Base-by-base conservation (phyloP, 129 eudicot species). In the Deinandra increscens region DNA sequence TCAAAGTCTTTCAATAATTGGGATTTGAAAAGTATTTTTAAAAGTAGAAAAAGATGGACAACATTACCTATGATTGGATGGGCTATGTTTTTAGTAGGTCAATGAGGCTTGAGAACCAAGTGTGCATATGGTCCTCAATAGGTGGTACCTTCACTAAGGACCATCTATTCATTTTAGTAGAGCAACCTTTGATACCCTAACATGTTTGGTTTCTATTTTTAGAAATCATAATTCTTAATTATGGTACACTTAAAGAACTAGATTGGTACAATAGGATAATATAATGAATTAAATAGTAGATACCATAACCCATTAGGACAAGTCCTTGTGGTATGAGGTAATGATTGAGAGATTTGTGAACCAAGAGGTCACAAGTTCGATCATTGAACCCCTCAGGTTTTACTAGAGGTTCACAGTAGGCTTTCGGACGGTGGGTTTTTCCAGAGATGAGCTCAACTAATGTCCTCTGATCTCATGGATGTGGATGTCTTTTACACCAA, bases 41-140 rank as follows among this genome's bases (percentile, higher is more conserved):
- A 60, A 68, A 76, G 75, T 44, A 76, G 38, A 46, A 59, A 49
- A 60, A 68, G 44, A 67, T 69, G 75, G 63, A 48, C 75, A 68
- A n/a, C 15, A 68, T 20, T 68, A 33, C 70, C 80, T 75, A 49
- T 74, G 59, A 49, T 54, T 73, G 59, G 72, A 74, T 75, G 54
- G 80, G 59, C 79, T 34, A 58, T 67, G 53, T 68, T 67, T 58
- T 74, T 56, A 63, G 75, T 76, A 76, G 80, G 80, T 69, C 75
- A 69, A 48, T 12, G 56, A 60, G 64, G 64, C 42, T 60, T 76
- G 55, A 48, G 80, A 48, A 49, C 80, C 80, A 76, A 60, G 69
- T 68, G 54, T 76, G 60, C 37, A 33, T 60, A 69, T 76, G 75
- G 80, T 76, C 75, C 75, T 68, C 65, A 48, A 60, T 69, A 62